Evolutionary conservation across 805 yeast genomes (phyloP).

Genomic region (Cyberlindnera americana): DNA sequence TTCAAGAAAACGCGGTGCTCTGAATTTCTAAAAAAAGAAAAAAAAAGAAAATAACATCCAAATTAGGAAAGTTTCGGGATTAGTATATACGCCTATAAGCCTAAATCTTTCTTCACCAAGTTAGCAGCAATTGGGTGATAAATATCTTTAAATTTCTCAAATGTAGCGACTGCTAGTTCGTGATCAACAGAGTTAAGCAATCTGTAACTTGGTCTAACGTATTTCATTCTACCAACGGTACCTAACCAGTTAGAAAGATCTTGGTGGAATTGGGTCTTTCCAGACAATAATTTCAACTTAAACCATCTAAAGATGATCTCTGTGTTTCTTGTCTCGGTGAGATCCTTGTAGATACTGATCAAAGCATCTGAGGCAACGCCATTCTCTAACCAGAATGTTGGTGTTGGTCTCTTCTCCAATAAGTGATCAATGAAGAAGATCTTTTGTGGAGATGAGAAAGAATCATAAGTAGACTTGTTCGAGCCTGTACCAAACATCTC

Average conservation of each 20-base stretch:
- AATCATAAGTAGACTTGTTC: conserved; percentile 32
- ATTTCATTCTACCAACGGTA: conserved; percentile 92
- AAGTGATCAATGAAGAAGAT: conserved; percentile 76
- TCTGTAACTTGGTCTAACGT: conserved; percentile 81
- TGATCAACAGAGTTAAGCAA: conserved; percentile 62
- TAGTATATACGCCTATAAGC: conserved; percentile 26
- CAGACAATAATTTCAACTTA: conserved; percentile 58
- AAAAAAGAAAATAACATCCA: conserved; percentile 1
- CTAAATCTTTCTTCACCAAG: conserved; percentile 81
- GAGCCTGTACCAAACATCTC: conserved; percentile 19
- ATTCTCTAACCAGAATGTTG: conserved; percentile 34
- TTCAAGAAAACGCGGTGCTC: too few species aligned
- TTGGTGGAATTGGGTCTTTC: conserved; percentile 42
- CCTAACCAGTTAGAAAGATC: conserved; percentile 80
- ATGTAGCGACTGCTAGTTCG: conserved; percentile 62
- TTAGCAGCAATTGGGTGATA: conserved; percentile 86
- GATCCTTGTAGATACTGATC: conserved; percentile 36
- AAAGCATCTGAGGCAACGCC: conserved; percentile 33
- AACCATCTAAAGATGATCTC: conserved; percentile 82
- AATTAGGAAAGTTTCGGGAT: background rate
- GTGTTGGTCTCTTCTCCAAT: conserved; percentile 43
- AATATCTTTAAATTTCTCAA: conserved; percentile 49
- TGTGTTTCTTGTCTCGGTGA: conserved; percentile 58
- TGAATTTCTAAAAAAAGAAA: background rate
- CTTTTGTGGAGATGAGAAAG: conserved; percentile 70